Evolutionary conservation across 495 filamentous ascomycete genomes (phyloP).

Genomic region (Neurospora sp.): DNA sequence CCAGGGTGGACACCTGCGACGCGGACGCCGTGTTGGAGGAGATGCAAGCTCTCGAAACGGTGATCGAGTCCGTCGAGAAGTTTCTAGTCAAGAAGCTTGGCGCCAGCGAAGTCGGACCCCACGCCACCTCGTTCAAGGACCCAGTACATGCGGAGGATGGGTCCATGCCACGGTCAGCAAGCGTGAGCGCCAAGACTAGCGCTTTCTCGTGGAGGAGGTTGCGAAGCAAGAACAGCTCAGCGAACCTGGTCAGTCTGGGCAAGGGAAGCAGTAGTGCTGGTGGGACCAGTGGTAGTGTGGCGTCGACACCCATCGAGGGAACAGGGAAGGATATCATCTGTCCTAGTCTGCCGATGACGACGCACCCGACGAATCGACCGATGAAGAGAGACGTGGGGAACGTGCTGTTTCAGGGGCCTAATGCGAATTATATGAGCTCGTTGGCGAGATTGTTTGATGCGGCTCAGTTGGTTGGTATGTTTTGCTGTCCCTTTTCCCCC

Average conservation of each 20-base stretch:
- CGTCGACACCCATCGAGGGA: constrained; percentile 32
- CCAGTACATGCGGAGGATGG: constrained; percentile 28
- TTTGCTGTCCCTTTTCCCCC: background rate
- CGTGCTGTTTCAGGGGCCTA: constrained; percentile 67
- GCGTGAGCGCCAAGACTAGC: constrained; percentile 55
- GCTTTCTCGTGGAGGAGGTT: constrained; percentile 75
- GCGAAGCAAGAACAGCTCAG: constrained; percentile 75
- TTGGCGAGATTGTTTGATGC: constrained; percentile 90
- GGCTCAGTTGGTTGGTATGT: constrained; percentile 84
- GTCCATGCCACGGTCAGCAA: constrained; percentile 41
- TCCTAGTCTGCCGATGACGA: constrained; percentile 75
- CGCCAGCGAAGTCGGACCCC: constrained; percentile 70
- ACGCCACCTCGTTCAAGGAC: constrained; percentile 59
- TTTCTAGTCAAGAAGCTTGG: constrained; percentile 75
- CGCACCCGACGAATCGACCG: constrained; percentile 46
- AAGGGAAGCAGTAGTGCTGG: constrained; percentile 21
- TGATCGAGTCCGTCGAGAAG: constrained; percentile 77
- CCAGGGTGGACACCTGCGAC: constrained; percentile 75
- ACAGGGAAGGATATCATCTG: constrained; percentile 47
- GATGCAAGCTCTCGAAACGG: constrained; percentile 82
- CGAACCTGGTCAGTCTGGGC: constrained; percentile 31
- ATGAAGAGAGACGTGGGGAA: constrained; percentile 58
- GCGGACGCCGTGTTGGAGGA: constrained; percentile 88
- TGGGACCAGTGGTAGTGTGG: constrained; percentile 11
- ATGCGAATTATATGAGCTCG: constrained; percentile 82